Conservation (phyloP, 176 grass and related monocot genomes). For the Alopecurus myosuroides region DNA sequence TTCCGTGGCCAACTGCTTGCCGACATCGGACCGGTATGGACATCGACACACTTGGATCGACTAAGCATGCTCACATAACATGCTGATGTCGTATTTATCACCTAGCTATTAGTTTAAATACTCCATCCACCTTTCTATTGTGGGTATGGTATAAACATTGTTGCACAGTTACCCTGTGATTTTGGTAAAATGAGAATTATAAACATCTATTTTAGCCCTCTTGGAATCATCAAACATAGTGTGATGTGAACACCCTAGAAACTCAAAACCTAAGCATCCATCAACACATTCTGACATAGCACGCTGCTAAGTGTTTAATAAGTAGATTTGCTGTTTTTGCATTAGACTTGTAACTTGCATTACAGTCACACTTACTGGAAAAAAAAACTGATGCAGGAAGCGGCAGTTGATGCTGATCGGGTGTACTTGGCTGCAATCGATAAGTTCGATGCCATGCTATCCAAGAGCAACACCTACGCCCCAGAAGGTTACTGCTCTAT, state of each 20-base stretch:
- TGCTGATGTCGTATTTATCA: neutral
- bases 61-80: neutral
- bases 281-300: neutral
- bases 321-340: neutral
- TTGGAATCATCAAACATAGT: neutral
- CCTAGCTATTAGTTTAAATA: neutral
- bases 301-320: neutral
- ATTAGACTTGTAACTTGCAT: neutral
- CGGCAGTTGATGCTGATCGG: slow-evolving; percentile 71
- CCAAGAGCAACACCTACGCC: slow-evolving; percentile 64
- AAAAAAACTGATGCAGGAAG: slow-evolving; percentile 55
- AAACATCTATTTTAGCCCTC: neutral
- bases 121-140: neutral
- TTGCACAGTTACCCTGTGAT: neutral
- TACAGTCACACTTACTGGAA: neutral
- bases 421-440: slow-evolving; percentile 90
- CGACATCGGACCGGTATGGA: slow-evolving; percentile 92
- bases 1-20: slow-evolving; percentile 82
- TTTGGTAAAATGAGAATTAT: neutral
- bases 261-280: neutral
- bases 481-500: slow-evolving; percentile 54
- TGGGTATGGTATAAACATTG: neutral
- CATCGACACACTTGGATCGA: neutral
- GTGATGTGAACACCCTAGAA: neutral
- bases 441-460: slow-evolving; percentile 89